Evolutionary conservation across 352 stramenopile species (phyloP), one percentile per base, ranked within the genome.

Genomic region (Aphanomyces stellatus): DNA sequence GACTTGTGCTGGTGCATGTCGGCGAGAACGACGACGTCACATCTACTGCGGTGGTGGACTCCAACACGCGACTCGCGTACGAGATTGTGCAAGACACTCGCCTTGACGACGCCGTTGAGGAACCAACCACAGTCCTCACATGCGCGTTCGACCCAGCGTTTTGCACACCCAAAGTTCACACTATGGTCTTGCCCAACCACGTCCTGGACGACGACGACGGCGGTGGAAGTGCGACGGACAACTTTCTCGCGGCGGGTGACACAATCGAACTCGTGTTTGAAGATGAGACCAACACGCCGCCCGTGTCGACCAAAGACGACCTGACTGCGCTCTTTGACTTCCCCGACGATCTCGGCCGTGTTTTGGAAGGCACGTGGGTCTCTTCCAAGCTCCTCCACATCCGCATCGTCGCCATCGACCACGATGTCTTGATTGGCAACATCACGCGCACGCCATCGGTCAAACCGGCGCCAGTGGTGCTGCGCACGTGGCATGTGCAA

Each of bases 261-360:
- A 66, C 70, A 7, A 71, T 92, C 49, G 63, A 80, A 33, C 35
- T 92, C 17, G 69, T 81, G 55, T 92, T 90, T 53, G 62, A 75
- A 2, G 69, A 77, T 28, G 41, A 77, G 3, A 92, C 84, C 4
- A 90, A 85, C 48, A 67, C 64, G 10, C 81, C 82, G 24, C 48
- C 49, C 22, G 74, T 65, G 2, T 33, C 17, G 4, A 72, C 73
- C 0, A 79, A 75, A 17, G 30, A 73, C 5, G 69, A 75, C 2
- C 76, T 92, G n/a, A 70, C 75, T 34, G 33, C 31, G 1, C 77
- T 86, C 51, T 71, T 92, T 2, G 31, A 19, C 13, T 87, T 92
- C 59, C 71, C 76, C 7, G 70, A 75, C 35, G 87, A 90, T 64
- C 59, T 92, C 65, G 84, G 81, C 41, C 74, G 87, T 24, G 70